Base-by-base conservation (phyloP, 768 basidiomycete genomes). In the Tulasnella sp. region DNA sequence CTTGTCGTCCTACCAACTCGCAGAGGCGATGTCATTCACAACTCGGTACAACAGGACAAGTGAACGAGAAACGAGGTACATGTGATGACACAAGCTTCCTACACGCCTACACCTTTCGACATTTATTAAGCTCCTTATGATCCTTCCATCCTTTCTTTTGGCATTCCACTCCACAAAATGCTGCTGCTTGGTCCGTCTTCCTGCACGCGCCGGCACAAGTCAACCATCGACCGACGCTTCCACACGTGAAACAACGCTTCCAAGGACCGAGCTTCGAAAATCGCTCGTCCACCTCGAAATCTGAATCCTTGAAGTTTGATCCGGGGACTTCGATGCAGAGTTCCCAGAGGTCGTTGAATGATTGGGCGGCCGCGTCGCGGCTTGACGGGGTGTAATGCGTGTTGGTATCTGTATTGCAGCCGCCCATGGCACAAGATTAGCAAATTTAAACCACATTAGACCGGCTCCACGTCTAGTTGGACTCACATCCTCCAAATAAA, bases 231-330 rank as follows among this genome's bases (percentile, higher is more conserved):
- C 86, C 86, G 24, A 84, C 83, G 52, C 82, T 83, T 19, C 85
- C 86, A 81, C 87, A 87, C 9, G 78, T 82, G 76, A 87, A 87
- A 78, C 87, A 88, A 19, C 85, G 77, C 82, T 86, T 84, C 86
- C 86, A 87, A 38, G 87, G 86, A 4, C 87, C 87, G n/a, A 83
- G 82, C 80, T 82, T 82, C 72, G 86, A 86, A 6, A 85, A 85
- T 56, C 86, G 82, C 14, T 83, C 83, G 81, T 87, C 87, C 68
- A 86, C 85, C 78, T 85, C 85, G 48, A 85, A 72, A 80, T 87
- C 84, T 21, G 86, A 85, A 0, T 84, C 85, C 38, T 86, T 85
- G 78, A 86, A 87, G 75, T 83, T 31, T 81, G 3, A 85, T 16
- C 87, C 85, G 14, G 84, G 83, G 19, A 85, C 80, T 77, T 87